phyloP scores from a whole-genome alignment of 176 grass and related monocot species.

The Aegilops tauschii region DNA sequence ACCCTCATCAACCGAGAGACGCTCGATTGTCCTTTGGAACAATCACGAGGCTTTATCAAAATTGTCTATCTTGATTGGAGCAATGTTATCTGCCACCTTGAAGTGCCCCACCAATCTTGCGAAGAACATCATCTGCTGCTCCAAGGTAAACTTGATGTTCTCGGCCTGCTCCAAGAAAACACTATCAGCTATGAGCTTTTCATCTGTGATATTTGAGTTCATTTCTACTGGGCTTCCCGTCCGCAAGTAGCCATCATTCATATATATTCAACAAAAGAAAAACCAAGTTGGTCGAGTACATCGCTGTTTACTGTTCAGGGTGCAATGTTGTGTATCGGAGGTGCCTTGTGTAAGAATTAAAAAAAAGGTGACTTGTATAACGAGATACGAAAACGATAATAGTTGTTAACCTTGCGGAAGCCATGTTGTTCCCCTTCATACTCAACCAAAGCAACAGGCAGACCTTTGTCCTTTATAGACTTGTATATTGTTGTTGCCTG shows the following conservation, averaged over 20 bases:
- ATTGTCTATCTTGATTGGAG: conserved; percentile 84
- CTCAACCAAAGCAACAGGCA: conserved; percentile 92
- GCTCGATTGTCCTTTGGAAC: background rate
- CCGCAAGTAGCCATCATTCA: background rate
- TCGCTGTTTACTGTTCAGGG: background rate
- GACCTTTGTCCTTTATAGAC: conserved; percentile 78
- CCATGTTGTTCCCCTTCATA: conserved; percentile 95
- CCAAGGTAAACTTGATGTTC: conserved; percentile 95
- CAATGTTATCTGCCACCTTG: conserved; percentile 74
- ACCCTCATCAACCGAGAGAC: background rate
- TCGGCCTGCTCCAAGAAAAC: conserved; percentile 56
- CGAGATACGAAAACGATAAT: background rate
- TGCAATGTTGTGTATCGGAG: background rate
- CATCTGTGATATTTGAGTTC: background rate
- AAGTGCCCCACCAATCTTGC: conserved; percentile 78
- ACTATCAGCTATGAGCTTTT: background rate
- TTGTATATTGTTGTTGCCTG: conserved; percentile 85
- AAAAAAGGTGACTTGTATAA: background rate
- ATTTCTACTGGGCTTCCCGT: background rate
- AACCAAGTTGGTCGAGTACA: background rate
- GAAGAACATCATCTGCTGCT: conserved; percentile 90
- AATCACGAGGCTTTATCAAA: conserved; percentile 32
- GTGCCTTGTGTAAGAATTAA: background rate
- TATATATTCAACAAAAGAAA: background rate
- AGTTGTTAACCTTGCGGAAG: conserved; percentile 70